Evolutionary conservation across 1,284 basidiomycete species (phyloP), one percentile per base, ranked within the genome.

Genomic region (Wallemia ichthyophaga): DNA sequence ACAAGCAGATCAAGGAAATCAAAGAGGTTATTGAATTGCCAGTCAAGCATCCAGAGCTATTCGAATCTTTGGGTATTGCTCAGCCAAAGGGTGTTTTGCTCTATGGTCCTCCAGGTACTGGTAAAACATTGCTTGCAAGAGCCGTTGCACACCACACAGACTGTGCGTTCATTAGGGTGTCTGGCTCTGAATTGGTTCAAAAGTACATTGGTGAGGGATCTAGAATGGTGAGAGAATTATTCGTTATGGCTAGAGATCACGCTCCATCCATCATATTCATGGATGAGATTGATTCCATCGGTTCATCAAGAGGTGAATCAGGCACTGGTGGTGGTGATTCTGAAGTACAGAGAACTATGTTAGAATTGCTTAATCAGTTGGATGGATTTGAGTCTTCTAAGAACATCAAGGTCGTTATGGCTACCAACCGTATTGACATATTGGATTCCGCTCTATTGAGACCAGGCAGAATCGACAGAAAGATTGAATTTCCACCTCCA

Each of bases 231-330:
- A 78, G 92, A 61, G 92, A 98, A 73, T 72, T 98, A 60, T 98
- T 98, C 75, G 88, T 96, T 63, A 96, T 96, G 92, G 92, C 94
- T 1, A 73, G 91, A 63, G 92, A 96, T 70, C 91, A 95, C 89
- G 1, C 94, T 98, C 68, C 79, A 84, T 1, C 80, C 82, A 87
- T 99, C 63, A 79, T 98, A 58, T 82, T 99, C 27, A 74, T 99
- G 54, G 94, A 98, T 66, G 94, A 99, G 71, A 82, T 99, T 1
- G 94, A 99, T 65, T 91, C 91, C 0, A 71, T 98, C 23, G 92
- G 86, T 61, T 94, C 94, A 0, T 75, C 80, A 59, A 73, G 94
- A 56, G 91, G 94, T 96, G 68, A 92, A 92, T 25, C 92, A 94
- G n/a, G 85, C 83, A 69, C 96, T 66, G 88, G 87, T 2, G 79